Base-by-base conservation (phyloP, 2,329 filamentous ascomycete species). In the Colletotrichum higginsianum region DNA sequence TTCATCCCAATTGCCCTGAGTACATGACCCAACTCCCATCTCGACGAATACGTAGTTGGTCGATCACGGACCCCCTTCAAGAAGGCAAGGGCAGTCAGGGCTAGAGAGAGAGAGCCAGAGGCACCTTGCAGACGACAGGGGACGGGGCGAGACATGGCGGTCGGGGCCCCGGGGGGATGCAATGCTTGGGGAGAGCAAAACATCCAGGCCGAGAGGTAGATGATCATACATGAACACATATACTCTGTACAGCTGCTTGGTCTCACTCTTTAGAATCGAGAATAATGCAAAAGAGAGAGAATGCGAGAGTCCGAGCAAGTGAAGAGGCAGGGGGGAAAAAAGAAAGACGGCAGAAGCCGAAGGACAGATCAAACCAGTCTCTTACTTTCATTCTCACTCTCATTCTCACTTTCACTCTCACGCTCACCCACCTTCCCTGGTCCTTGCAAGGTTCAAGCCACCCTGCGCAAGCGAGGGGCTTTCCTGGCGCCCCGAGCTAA, bases 41-140 rank as follows among this genome's bases (percentile, higher is more conserved):
- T 73, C 26, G 26, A 26, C 26, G 26, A 26, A 26, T 26, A 26
- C 26, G 26, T 26, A 26, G 26, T 4, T 26, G 62, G 73, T 73
- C 73, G 73, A 74, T 74, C 73, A 73, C 73, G 64, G 71, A 73
- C 73, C 73, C 73, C 71, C 64, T 63, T 56, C 40, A 15, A 42
- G 4, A 26, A 26, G 26, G 26, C 70, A 55, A 55, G 72, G 56
- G 65, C 46, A 60, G 65, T 40, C 13, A 44, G 61, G 26, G 68
- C 44, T 49, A 71, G 60, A 62, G 65, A 71, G 56, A 61, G 26
- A 26, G 26, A 26, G 26, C 61, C 64, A 55, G 57, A 65, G 61
- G 64, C 67, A 68, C 57, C 63, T 61, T 66, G 67, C 63, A 61
- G 63, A n/a, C 9, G 67, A 44, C 67, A 70, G 49, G 67, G 67